Evolutionary conservation across 306 rosid genomes (phyloP).

Genomic region (Medicago ruthenica): DNA sequence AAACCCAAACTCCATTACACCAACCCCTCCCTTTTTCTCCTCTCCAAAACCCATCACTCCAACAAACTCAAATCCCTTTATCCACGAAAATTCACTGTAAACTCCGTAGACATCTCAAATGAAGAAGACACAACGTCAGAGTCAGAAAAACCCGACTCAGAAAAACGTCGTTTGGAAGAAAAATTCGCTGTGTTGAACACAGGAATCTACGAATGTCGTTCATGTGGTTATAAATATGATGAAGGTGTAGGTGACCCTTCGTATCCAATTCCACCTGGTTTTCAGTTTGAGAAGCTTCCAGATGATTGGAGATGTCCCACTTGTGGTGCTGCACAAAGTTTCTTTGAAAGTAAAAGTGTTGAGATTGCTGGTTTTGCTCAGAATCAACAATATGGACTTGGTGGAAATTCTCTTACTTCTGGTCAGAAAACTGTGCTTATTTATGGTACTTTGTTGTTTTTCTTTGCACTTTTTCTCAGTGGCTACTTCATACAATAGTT

Average conservation of each 20-base stretch:
- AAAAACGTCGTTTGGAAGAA: constrained; percentile 80
- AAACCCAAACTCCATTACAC: constrained; percentile 36
- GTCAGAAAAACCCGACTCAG: constrained; percentile 40
- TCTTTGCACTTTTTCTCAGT: constrained; percentile 77
- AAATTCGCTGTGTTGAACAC: constrained; percentile 90
- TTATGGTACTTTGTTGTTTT: constrained; percentile 74
- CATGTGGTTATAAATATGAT: constrained; percentile 90
- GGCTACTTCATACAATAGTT: constrained; percentile 88
- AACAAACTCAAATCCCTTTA: constrained; percentile 11
- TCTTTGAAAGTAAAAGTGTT: constrained; percentile 88
- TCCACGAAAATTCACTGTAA: constrained; percentile 41
- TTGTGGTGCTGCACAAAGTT: constrained; percentile 88
- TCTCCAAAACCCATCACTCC: not conserved
- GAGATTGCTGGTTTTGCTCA: constrained; percentile 92
- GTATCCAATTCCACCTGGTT: constrained; percentile 85
- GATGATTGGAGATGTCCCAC: constrained; percentile 97
- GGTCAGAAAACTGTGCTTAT: constrained; percentile 89
- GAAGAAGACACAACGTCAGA: constrained; percentile 57
- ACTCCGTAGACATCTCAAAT: constrained; percentile 72
- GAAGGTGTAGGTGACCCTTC: constrained; percentile 85
- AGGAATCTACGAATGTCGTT: constrained; percentile 89
- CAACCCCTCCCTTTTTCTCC: constrained; percentile 34
- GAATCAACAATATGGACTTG: constrained; percentile 95
- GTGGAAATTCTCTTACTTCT: constrained; percentile 85
- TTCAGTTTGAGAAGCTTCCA: constrained; percentile 76